Evolutionary conservation across 169 alveolate species (phyloP), one percentile per base, ranked within the genome.

Genomic region (Toxoplasma gondii): DNA sequence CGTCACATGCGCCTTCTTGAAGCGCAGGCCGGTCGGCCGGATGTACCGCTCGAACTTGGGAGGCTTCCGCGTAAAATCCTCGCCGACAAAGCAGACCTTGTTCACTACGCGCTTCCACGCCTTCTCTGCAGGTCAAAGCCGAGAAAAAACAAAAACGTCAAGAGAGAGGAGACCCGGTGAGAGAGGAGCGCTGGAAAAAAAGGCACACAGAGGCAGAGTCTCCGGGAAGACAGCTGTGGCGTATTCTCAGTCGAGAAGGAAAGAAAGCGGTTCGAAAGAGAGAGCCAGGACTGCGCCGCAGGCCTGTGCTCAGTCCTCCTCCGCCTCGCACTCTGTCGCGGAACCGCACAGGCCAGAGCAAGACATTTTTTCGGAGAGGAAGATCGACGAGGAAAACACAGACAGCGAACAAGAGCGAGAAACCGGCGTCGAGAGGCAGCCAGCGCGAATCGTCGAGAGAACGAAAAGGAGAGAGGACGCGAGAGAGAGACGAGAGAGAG

Each of bases 71-170:
- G 99, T 99, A 96, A 99, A 99, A 95, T 98, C 99, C 86, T 99
- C 99, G 22, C 99, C 99, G 7, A 99, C 99, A 95, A 98, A 99
- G 43, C 99, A 97, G 39, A 98, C 99, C 97, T 99, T 99, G 97
- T 99, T 99, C 43, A 99, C 98, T 96, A 99, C 97, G 93, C 99
- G 98, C 96, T 99, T 99, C 99, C 99, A 99, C 54, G 99, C 98
- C 98, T 99, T 98, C 98, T 97, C 93, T 94, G 94, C 43, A 54
- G 2, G 34, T 1, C 17, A 78, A 29, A 34, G 0, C n/a, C 80
- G 31, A 19, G 64, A 31, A 43, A 10, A 27, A 41, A 38, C 12
- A 34, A 39, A 0, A 74, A 34, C 0, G 44, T 34, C 10, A 64
- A 16, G 74, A 16, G 74, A 49, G 58, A 49, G 12, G 12, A 49